phyloP scores from a whole-genome alignment of 1,139 yeast species.

The Suzukiozyma palmioleophila region DNA sequence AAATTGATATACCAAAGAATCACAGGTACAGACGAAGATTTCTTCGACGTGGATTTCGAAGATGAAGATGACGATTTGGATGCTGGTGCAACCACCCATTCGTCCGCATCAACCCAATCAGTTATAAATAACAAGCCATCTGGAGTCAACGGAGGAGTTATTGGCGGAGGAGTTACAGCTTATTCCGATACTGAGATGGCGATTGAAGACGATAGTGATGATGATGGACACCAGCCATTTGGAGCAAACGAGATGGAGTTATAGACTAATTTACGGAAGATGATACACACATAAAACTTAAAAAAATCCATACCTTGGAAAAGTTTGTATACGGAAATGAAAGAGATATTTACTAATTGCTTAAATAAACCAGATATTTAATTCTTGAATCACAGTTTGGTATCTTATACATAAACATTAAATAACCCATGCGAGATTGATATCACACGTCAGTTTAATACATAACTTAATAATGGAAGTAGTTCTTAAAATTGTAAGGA shows the following conservation, averaged over 20 bases:
- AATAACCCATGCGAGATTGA: no score
- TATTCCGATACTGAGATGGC: constrained; percentile 30
- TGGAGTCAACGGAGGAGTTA: constrained; percentile 12
- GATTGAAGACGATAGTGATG: constrained; percentile 36
- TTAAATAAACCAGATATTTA: no score
- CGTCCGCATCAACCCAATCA: constrained; percentile 7
- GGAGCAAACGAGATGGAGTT: constrained; percentile 66
- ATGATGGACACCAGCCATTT: constrained; percentile 48
- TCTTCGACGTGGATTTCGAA: constrained; percentile 92
- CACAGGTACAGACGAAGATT: constrained; percentile 92
- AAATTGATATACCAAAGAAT: constrained; percentile 66
- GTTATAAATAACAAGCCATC: constrained; percentile 1
- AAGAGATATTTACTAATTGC: background rate
- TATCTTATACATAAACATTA: no score
- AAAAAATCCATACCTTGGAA: background rate
- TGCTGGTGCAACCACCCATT: constrained; percentile 10
- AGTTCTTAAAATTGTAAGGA: no score
- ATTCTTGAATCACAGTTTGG: no score
- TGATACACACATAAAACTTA: no score
- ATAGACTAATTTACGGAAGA: constrained; percentile 14
- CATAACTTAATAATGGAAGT: no score
- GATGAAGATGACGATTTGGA: constrained; percentile 70
- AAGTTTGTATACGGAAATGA: background rate
- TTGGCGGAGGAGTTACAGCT: constrained; percentile 11
- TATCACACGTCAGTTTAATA: no score